phyloP scores from a whole-genome alignment of 106 monocot genomes.

The Allium fistulosum region DNA sequence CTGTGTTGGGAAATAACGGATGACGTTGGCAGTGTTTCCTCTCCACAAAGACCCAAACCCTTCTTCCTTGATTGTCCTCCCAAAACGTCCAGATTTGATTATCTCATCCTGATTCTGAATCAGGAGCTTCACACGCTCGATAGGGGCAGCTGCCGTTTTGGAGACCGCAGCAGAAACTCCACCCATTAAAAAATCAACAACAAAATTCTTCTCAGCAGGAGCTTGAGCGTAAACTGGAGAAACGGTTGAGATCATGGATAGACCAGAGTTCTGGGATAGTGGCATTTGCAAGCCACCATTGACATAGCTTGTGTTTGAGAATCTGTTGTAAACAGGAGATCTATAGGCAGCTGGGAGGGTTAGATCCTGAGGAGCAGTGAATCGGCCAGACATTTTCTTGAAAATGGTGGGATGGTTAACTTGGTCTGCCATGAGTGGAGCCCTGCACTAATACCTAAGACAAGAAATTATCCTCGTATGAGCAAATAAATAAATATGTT shows the following conservation, averaged over 20 bases:
- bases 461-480: too few relatives aligned
- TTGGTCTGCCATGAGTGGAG: conserved; percentile 34
- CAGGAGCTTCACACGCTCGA: conserved; percentile 41
- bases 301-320: conserved; percentile 17
- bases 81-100: conserved; percentile 39
- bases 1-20: conserved; percentile 55
- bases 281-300: conserved; percentile 16
- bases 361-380: conserved; percentile 21
- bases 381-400: conserved; percentile 37
- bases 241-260: conserved; percentile 1
- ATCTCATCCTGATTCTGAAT: conserved; percentile 52
- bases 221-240: conserved; percentile 34
- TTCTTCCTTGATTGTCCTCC: conserved; percentile 36
- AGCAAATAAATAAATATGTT: too few relatives aligned
- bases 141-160: conserved; percentile 43
- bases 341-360: conserved; percentile 5
- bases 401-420: conserved; percentile 37
- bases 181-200: conserved; percentile 42
- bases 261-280: not conserved
- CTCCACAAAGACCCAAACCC: conserved; percentile 36
- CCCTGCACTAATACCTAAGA: not conserved
- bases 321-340: conserved; percentile 20
- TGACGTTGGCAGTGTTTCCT: conserved; percentile 50
- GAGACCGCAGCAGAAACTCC: conserved; percentile 48
- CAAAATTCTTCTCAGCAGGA: conserved; percentile 30